These are phyloP conservation scores for Diaporthe aspalathi DNA, from an alignment of 2,329 filamentous ascomycete species.

Conservation along the genomic window DNA sequence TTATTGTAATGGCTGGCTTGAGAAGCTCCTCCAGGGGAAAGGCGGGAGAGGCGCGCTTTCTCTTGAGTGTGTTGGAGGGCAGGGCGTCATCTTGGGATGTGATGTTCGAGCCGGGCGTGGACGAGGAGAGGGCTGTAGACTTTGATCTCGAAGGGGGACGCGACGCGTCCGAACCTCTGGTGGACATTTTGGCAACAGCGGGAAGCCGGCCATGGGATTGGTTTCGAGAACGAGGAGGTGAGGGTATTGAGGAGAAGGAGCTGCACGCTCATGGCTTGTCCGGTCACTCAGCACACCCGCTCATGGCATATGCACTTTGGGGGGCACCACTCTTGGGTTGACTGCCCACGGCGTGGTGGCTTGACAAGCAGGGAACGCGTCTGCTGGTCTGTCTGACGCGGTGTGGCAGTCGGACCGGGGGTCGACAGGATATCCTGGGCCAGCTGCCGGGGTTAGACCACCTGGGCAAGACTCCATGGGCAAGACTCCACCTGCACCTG, in stretches of 20 bases:
- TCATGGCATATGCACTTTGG: constrained; percentile 14
- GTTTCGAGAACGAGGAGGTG: constrained; percentile 32
- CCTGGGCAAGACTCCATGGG: neutral
- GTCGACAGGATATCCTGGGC: constrained; percentile 1
- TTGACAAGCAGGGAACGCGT: constrained; percentile 20
- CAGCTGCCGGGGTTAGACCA: constrained; percentile 24
- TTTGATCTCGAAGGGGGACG: constrained; percentile 51
- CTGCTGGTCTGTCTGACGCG: constrained; percentile 16
- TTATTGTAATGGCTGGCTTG: constrained; percentile 63
- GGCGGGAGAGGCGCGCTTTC: constrained; percentile 51
- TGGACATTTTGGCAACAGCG: constrained; percentile 47
- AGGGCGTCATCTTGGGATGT: constrained; percentile 47
- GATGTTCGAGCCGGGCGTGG: constrained; percentile 53
- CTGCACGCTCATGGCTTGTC: neutral
- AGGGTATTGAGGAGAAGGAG: constrained; percentile 4
- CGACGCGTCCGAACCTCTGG: constrained; percentile 59
- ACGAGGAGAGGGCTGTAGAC: constrained; percentile 50
- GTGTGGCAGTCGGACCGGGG: neutral
- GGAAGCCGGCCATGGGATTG: constrained; percentile 46
- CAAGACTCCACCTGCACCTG: neutral
- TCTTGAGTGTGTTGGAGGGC: constrained; percentile 48
- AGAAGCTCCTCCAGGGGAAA: constrained; percentile 64
- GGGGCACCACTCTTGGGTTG: neutral
- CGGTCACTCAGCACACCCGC: neutral
- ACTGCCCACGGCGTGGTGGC: neutral